Percentiles rank a stretch among this genome's conserved stretches.
Conservation (phyloP, 768 basidiomycete species). For the Tulasnella sp. region DNA sequence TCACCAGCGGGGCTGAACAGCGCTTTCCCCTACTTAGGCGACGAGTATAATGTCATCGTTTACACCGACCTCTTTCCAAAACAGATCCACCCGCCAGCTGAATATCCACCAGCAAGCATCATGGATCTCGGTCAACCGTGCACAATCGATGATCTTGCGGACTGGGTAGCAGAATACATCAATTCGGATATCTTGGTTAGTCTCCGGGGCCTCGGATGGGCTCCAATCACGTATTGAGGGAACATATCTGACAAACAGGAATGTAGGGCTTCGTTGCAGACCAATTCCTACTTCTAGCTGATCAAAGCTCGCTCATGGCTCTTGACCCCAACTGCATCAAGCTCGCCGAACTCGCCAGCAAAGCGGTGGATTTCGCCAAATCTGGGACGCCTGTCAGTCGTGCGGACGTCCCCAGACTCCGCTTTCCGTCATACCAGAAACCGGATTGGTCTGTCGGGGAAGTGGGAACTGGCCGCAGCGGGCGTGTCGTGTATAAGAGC, state of each 20-base stretch:
- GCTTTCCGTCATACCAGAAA: slow-evolving; percentile 18
- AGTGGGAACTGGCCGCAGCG: not conserved
- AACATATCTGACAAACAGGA: not conserved
- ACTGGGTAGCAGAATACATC: slow-evolving; percentile 69
- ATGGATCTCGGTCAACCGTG: slow-evolving; percentile 49
- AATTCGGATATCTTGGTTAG: slow-evolving; percentile 62
- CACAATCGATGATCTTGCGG: slow-evolving; percentile 61
- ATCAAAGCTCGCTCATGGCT: slow-evolving; percentile 46
- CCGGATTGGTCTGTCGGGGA: slow-evolving; percentile 31
- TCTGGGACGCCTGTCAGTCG: slow-evolving; percentile 31
- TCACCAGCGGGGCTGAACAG: too few species aligned
- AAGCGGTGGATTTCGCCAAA: slow-evolving; percentile 33
- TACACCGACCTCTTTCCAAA: slow-evolving; percentile 35
- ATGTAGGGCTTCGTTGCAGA: slow-evolving; percentile 20
- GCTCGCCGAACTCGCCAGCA: slow-evolving; percentile 52
- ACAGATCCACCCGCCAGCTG: slow-evolving; percentile 42
- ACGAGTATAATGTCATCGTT: slow-evolving; percentile 51
- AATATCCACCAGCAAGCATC: slow-evolving; percentile 49
- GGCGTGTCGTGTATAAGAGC: slow-evolving; percentile 46
- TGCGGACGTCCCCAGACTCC: slow-evolving; percentile 17
- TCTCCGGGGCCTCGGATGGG: slow-evolving; percentile 40
- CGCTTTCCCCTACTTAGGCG: slow-evolving; percentile 33
- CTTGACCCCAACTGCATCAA: slow-evolving; percentile 49
- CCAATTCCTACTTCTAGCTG: slow-evolving; percentile 53
- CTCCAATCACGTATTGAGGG: not conserved